Evolutionary conservation across 768 basidiomycete genomes (phyloP).

Genomic region (Dioszegia crocea): DNA sequence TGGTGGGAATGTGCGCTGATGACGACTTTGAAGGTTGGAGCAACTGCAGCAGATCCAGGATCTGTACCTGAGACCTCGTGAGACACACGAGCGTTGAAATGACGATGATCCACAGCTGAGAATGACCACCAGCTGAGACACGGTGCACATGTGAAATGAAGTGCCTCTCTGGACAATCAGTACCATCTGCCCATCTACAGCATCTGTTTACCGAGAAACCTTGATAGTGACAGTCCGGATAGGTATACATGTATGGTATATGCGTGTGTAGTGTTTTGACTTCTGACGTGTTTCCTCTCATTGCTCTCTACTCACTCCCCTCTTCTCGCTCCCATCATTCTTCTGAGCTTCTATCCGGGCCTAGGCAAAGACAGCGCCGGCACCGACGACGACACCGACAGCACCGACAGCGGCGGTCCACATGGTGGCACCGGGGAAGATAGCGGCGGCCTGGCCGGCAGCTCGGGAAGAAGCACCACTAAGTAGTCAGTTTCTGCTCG

Average conservation of each 20-base stretch:
- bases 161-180: no score
- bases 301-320: background rate
- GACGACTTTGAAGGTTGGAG: no score
- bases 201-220: no score
- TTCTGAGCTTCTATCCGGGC: background rate
- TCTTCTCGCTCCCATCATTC: background rate
- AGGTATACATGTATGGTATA: background rate
- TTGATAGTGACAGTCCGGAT: background rate
- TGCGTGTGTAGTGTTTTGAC: background rate
- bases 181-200: no score
- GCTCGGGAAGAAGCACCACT: background rate
- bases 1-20: no score
- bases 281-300: background rate
- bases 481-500: background rate
- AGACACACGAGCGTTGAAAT: no score
- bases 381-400: slow-evolving; percentile 9
- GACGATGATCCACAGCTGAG: no score
- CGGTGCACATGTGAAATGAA: no score
- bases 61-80: no score
- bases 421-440: background rate
- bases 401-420: slow-evolving; percentile 10
- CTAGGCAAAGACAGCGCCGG: slow-evolving; percentile 7
- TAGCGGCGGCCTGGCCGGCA: background rate
- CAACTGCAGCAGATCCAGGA: no score
- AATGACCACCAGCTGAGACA: no score